These are phyloP conservation scores for Hymenoscyphus albidus DNA, from an alignment of 2,329 filamentous ascomycete species.

Conservation along the genomic window DNA sequence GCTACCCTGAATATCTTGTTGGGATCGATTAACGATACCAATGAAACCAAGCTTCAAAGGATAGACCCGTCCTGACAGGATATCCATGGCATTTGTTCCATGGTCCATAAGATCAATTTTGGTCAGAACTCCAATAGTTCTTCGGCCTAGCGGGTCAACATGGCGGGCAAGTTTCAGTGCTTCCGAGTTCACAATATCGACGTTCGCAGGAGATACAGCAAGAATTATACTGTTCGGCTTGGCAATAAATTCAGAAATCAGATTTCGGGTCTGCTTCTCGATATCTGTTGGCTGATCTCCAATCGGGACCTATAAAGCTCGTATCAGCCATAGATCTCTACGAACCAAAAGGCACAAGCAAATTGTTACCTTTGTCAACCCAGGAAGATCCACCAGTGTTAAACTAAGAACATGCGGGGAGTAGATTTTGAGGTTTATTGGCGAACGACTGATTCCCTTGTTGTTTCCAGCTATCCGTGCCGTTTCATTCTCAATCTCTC, in stretches of 20 bases:
- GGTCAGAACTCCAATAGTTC: slow-evolving; percentile 94
- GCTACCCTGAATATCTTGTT: slow-evolving; percentile 95
- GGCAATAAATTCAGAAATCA: slow-evolving; percentile 97
- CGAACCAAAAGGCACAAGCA: not conserved
- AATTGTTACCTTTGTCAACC: slow-evolving; percentile 75
- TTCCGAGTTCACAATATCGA: slow-evolving; percentile 97
- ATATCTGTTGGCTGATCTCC: slow-evolving; percentile 97
- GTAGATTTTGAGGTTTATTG: slow-evolving; percentile 98
- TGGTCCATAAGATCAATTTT: slow-evolving; percentile 99
- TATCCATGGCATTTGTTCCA: slow-evolving; percentile 95
- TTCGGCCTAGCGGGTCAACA: slow-evolving; percentile 89
- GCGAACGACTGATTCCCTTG: slow-evolving; percentile 95
- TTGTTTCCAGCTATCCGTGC: slow-evolving; percentile 92
- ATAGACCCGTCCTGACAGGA: slow-evolving; percentile 94
- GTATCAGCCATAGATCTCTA: slow-evolving; percentile 13
- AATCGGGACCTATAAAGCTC: slow-evolving; percentile 69
- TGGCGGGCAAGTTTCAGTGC: slow-evolving; percentile 93
- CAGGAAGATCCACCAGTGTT: slow-evolving; percentile 92
- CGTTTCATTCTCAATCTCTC: slow-evolving; percentile 96
- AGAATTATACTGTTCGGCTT: slow-evolving; percentile 98
- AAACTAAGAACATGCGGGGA: slow-evolving; percentile 94
- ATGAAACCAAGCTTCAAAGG: slow-evolving; percentile 97
- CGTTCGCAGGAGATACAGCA: slow-evolving; percentile 94
- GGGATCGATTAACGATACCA: slow-evolving; percentile 94
- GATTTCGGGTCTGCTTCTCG: slow-evolving; percentile 93